Conservation (phyloP, 2,329 filamentous ascomycete species). For the Trichophyton verrucosum region DNA sequence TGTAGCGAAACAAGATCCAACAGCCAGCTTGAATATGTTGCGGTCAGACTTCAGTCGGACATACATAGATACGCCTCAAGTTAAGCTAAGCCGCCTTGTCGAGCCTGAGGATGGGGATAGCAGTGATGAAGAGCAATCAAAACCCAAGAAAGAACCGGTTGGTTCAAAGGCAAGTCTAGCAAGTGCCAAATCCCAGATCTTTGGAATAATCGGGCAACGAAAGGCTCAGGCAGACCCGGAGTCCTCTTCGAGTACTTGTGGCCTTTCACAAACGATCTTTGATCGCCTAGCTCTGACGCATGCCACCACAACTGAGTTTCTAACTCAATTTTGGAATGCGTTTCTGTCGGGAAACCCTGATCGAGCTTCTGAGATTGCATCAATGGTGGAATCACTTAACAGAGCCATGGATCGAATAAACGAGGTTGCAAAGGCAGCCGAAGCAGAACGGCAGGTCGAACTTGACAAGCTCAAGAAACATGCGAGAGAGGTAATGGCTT, state of each 20-base stretch:
- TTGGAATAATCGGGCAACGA: constrained; percentile 46
- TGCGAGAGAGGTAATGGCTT: constrained; percentile 56
- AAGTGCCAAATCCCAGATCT: constrained; percentile 44
- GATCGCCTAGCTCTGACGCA: constrained; percentile 63
- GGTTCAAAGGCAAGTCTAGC: constrained; percentile 57
- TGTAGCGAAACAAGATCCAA: constrained; percentile 59
- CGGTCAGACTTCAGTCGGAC: constrained; percentile 45
- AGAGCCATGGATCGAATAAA: constrained; percentile 67
- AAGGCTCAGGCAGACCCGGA: constrained; percentile 35
- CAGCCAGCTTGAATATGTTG: constrained; percentile 53
- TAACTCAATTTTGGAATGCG: constrained; percentile 93
- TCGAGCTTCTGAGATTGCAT: constrained; percentile 66
- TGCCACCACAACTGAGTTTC: constrained; percentile 84
- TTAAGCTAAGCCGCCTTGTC: constrained; percentile 52
- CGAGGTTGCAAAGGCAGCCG: constrained; percentile 67
- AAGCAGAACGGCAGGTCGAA: constrained; percentile 55
- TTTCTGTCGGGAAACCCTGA: constrained; percentile 81
- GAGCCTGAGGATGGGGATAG: constrained; percentile 49
- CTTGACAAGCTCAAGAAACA: constrained; percentile 57
- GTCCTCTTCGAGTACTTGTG: constrained; percentile 29
- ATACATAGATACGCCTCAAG: constrained; percentile 44
- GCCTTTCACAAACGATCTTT: constrained; percentile 41
- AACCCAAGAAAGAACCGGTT: constrained; percentile 38
- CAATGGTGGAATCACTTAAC: constrained; percentile 68
- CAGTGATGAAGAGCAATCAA: constrained; percentile 46